Percentiles rank a stretch among this genome's conserved stretches.
Evolutionary conservation across 2,329 filamentous ascomycete genomes (phyloP).

Genomic region (Claviceps maximensis): DNA sequence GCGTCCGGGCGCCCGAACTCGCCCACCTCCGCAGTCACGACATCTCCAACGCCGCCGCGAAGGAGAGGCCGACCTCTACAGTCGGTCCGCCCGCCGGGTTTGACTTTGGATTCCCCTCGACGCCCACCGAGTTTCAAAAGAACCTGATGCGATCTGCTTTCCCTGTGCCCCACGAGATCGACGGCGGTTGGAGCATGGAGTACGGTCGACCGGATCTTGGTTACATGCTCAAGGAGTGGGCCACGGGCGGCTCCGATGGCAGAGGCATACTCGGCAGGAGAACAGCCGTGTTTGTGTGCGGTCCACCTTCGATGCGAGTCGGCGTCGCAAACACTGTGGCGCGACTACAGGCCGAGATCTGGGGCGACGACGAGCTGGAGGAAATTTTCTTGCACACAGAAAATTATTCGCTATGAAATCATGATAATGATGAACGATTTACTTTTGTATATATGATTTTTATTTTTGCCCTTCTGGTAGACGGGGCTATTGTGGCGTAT

Average conservation of each 20-base stretch:
- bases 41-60: constrained; percentile 16
- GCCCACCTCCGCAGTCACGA: constrained; percentile 41
- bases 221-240: constrained; percentile 74
- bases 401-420: constrained; percentile 69
- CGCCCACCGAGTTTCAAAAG: constrained; percentile 79
- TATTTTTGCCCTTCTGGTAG: not conserved
- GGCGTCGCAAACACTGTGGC: constrained; percentile 83
- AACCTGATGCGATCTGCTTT: constrained; percentile 85
- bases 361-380: constrained; percentile 63
- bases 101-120: constrained; percentile 70
- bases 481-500: not conserved
- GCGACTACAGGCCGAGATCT: constrained; percentile 67
- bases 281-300: constrained; percentile 87
- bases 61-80: constrained; percentile 37
- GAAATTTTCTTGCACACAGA: constrained; percentile 92
- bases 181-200: constrained; percentile 80
- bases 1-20: constrained; percentile 36
- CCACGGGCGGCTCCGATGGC: constrained; percentile 53
- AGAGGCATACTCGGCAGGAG: constrained; percentile 61
- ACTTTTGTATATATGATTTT: not conserved
- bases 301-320: constrained; percentile 73
- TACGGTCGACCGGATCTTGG: constrained; percentile 83
- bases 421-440: not conserved
- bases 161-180: constrained; percentile 51
- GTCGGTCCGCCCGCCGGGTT: constrained; percentile 51